Evolutionary conservation across 805 yeast genomes (phyloP).

Genomic region (Priceomyces haplophilus): DNA sequence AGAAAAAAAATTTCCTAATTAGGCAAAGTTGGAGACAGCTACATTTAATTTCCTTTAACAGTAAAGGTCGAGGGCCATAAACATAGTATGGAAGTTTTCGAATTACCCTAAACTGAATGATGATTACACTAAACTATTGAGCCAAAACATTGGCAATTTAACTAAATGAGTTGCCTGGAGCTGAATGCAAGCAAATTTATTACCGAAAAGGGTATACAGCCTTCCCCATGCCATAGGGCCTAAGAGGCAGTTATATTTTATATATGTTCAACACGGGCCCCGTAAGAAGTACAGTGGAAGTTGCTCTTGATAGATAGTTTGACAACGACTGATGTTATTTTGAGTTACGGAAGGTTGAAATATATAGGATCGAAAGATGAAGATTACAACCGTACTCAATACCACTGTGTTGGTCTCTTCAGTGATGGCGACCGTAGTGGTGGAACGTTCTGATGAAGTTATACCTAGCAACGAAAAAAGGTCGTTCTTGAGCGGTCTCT

Average conservation of each 20-base stretch:
- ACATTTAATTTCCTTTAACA: slow-evolving; percentile 5
- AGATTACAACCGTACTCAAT: slow-evolving; percentile 20
- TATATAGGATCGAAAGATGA: slow-evolving; percentile 15
- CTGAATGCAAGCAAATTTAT: background rate
- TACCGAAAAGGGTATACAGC: slow-evolving; percentile 6
- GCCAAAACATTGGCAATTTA: slow-evolving; percentile 3
- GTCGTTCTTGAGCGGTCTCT: slow-evolving; percentile 7
- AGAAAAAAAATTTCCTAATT: slow-evolving; percentile 5
- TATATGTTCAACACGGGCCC: slow-evolving; percentile 6
- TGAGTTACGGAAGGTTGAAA: slow-evolving; percentile 3
- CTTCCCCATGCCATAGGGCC: slow-evolving; percentile 6
- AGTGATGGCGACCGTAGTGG: slow-evolving; percentile 19
- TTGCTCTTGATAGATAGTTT: slow-evolving; percentile 3
- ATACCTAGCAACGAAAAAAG: slow-evolving; percentile 12
- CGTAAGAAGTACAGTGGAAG: background rate
- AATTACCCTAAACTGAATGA: slow-evolving; percentile 5
- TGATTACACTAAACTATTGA: background rate
- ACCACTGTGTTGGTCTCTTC: slow-evolving; percentile 21
- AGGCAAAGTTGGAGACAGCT: slow-evolving; percentile 1
- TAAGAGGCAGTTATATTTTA: background rate
- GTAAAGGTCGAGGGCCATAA: slow-evolving; percentile 1
- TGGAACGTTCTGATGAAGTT: slow-evolving; percentile 6
- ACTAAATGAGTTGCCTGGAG: background rate
- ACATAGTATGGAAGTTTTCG: slow-evolving; percentile 2
- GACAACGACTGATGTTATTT: slow-evolving; percentile 8